Evolutionary conservation across 176 grass and related monocot species (phyloP), one percentile per base, ranked within the genome.

Genomic region (Cenchrus purpureus): DNA sequence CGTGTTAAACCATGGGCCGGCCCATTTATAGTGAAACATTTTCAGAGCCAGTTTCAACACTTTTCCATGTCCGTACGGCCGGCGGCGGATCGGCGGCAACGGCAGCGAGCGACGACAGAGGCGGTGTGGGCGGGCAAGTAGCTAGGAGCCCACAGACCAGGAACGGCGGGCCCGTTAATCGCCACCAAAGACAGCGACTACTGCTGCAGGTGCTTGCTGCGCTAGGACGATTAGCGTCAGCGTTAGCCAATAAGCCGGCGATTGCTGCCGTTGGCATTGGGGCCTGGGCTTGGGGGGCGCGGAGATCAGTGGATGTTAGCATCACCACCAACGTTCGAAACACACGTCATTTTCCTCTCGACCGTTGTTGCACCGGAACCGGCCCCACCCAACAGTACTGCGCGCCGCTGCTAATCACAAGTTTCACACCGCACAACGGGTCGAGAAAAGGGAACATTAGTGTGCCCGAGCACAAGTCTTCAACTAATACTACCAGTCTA

Each of bases 321-420:
- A 49, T 70, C 72, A 14, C 20, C 28, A 31, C 34, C 20, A 13
- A 40, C 16, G 48, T 73, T 74, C 48, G 42, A 65, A 80, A 11
- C 54, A 8, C 58, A 40, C 45, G 83, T 57, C 72, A 55, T 65
- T 77, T 14, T 69, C 61, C 32, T 10, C 3, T 59, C 77, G 71
- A 44, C 82, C 68, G 40, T 58, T 74, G 32, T 40, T 74, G 20
- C 28, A 0, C 28, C 12, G 19, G 1, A 72, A 71, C 12, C 55
- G 2, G 5, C 43, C 10, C 48, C 49, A 1, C 10, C 48, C 49
- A 1, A 50, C 48, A 49, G 22, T 19, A 54, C 50, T 19, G 28
- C 15, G 50, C 29, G 49, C 71, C 0, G 48, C 48, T 52, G 12
- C 71, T 49, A 13, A 48, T 14, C 25, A 25, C 25, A 25, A 25